phyloP scores from a whole-genome alignment of 805 yeast species.

The Ogataea chonburiensis region DNA sequence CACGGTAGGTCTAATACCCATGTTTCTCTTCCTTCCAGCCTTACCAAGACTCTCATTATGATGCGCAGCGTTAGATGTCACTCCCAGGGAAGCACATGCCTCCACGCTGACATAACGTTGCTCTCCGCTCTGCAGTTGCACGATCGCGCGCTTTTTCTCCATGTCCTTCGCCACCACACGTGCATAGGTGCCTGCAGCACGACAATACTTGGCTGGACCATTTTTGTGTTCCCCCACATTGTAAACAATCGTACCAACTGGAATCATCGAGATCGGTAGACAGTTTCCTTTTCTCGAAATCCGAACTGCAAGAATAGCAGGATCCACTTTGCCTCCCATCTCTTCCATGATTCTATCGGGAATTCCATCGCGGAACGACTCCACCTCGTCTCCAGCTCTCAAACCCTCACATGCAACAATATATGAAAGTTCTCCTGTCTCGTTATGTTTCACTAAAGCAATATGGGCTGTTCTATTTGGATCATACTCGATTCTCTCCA shows the following conservation, averaged over 20 bases:
- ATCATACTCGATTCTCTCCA: constrained; percentile 89
- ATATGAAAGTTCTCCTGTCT: constrained; percentile 65
- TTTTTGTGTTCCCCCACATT: constrained; percentile 74
- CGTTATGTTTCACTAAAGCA: constrained; percentile 71
- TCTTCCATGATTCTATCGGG: constrained; percentile 70
- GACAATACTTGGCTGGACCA: constrained; percentile 85
- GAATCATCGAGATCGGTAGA: constrained; percentile 86
- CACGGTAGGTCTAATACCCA: constrained; percentile 91
- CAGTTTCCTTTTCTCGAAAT: constrained; percentile 94
- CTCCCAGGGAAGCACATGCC: constrained; percentile 92
- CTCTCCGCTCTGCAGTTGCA: constrained; percentile 87
- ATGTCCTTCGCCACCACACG: constrained; percentile 78
- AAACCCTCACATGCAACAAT: constrained; percentile 90
- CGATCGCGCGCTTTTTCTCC: constrained; percentile 67
- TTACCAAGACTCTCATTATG: constrained; percentile 89
- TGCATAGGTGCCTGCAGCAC: constrained; percentile 94
- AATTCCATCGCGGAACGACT: constrained; percentile 85
- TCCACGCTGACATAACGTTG: constrained; percentile 83
- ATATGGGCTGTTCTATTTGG: constrained; percentile 93
- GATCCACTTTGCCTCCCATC: constrained; percentile 91
- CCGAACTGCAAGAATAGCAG: constrained; percentile 82
- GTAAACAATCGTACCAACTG: constrained; percentile 90
- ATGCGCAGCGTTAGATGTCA: constrained; percentile 90
- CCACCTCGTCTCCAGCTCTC: constrained; percentile 89
- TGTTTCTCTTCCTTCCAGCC: constrained; percentile 91